phyloP scores from a whole-genome alignment of 2,329 filamentous ascomycete species.

The Lizonia empirigonia region DNA sequence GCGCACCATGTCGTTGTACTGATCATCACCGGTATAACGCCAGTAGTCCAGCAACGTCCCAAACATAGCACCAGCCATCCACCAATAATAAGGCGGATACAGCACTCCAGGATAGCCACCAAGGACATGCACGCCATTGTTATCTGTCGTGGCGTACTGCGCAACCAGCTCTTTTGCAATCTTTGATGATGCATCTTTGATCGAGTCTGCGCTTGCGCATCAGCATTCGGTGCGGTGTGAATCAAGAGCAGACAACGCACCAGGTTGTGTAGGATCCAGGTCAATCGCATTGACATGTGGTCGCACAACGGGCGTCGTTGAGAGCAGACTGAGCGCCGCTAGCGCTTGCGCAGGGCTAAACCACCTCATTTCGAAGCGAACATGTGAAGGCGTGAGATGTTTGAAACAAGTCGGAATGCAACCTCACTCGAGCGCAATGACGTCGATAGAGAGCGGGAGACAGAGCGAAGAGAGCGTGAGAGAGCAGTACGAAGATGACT shows the following conservation, averaged over 20 bases:
- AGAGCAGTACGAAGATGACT: slow-evolving; percentile 2
- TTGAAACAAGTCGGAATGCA: slow-evolving; percentile 4
- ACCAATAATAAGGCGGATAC: slow-evolving; percentile 64
- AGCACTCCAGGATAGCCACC: slow-evolving; percentile 52
- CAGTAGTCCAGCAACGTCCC: slow-evolving; percentile 79
- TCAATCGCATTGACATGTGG: slow-evolving; percentile 28
- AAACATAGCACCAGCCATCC: slow-evolving; percentile 76
- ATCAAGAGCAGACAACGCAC: slow-evolving; percentile 14
- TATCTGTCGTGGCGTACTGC: slow-evolving; percentile 58
- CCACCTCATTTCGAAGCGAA: slow-evolving; percentile 29
- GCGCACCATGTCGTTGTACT: slow-evolving; percentile 71
- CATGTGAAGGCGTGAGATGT: slow-evolving; percentile 24
- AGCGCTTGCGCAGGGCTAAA: slow-evolving; percentile 36
- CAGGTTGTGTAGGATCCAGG: slow-evolving; percentile 32
- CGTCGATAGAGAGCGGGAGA: neutral
- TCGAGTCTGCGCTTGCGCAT: slow-evolving; percentile 45
- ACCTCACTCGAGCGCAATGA: neutral
- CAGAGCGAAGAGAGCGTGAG: neutral
- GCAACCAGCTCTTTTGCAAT: slow-evolving; percentile 57
- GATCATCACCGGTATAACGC: slow-evolving; percentile 76
- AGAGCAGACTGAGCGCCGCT: slow-evolving; percentile 33
- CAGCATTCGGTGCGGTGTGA: neutral
- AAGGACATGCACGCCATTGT: slow-evolving; percentile 49
- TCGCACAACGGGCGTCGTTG: slow-evolving; percentile 23
- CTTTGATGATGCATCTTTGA: slow-evolving; percentile 53